These are phyloP conservation scores for Camelina sativa DNA, from an alignment of 345 rosid species.

Conservation along the genomic window DNA sequence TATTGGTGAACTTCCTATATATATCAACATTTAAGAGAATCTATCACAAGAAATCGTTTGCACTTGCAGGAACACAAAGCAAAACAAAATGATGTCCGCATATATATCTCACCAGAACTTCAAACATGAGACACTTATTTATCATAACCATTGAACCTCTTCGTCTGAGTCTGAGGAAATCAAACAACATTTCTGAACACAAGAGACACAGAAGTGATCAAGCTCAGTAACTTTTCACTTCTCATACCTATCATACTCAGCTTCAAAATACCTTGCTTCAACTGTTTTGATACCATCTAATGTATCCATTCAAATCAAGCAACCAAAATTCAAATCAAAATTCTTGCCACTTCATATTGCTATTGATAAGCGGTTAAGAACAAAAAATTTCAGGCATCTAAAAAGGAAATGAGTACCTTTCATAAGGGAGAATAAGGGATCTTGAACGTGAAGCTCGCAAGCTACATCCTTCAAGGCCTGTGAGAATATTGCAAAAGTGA, in stretches of 20 bases:
- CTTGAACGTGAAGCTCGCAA: slow-evolving; percentile 55
- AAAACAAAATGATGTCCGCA: slow-evolving; percentile 11
- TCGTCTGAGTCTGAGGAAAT: slow-evolving; percentile 52
- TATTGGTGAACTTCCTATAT: slow-evolving; percentile 55
- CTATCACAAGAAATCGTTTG: not conserved
- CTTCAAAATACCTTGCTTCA: slow-evolving; percentile 56
- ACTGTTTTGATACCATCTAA: slow-evolving; percentile 55
- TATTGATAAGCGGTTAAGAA: not conserved
- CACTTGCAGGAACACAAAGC: slow-evolving; percentile 19
- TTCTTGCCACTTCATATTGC: slow-evolving; percentile 2
- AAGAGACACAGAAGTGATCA: not conserved
- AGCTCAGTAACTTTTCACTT: slow-evolving; percentile 9
- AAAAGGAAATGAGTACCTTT: slow-evolving; percentile 47
- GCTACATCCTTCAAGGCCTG: slow-evolving; percentile 47
- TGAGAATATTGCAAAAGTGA: slow-evolving; percentile 18
- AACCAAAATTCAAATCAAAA: slow-evolving; percentile 16
- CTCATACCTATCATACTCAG: slow-evolving; percentile 48
- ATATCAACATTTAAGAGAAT: slow-evolving; percentile 24
- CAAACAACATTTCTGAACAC: slow-evolving; percentile 37
- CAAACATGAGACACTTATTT: slow-evolving; percentile 61
- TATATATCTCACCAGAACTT: slow-evolving; percentile 63
- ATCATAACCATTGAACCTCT: slow-evolving; percentile 55
- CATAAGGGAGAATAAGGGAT: slow-evolving; percentile 53
- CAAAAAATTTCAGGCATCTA: slow-evolving; percentile 2
- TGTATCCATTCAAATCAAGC: slow-evolving; percentile 21